These are phyloP conservation scores for Aspergillus fischeri DNA, from an alignment of 2,329 filamentous ascomycete genomes.

Conservation along the genomic window DNA sequence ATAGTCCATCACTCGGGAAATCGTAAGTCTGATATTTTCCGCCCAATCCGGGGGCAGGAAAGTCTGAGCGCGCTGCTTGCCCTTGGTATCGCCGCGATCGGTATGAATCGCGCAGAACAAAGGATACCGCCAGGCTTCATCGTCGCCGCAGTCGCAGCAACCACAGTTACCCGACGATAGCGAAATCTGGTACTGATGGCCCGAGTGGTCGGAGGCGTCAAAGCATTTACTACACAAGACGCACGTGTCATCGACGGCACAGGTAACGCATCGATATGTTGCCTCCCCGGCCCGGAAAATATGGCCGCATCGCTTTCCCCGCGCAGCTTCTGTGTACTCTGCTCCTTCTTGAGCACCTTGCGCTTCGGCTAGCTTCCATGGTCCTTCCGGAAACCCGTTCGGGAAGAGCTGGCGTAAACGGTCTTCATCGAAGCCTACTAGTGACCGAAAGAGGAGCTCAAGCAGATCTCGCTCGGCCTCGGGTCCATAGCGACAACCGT, in stretches of 20 bases:
- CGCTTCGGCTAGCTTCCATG: constrained; percentile 75
- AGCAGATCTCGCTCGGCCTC: constrained; percentile 69
- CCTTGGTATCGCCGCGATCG: constrained; percentile 49
- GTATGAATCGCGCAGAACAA: constrained; percentile 90
- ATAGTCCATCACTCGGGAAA: constrained; percentile 83
- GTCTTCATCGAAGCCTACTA: constrained; percentile 70
- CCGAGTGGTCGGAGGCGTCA: constrained; percentile 89
- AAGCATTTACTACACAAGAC: constrained; percentile 93
- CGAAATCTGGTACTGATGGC: constrained; percentile 84
- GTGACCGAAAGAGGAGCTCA: constrained; percentile 77
- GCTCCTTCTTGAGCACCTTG: constrained; percentile 92
- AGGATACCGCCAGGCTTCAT: constrained; percentile 86
- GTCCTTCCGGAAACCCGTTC: constrained; percentile 59
- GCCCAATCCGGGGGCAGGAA: constrained; percentile 71
- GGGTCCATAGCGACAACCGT: constrained; percentile 71
- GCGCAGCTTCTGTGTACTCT: constrained; percentile 87
- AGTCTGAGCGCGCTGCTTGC: constrained; percentile 55
- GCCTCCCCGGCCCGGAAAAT: constrained; percentile 95
- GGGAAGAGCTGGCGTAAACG: constrained; percentile 81
- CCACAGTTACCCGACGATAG: constrained; percentile 88
- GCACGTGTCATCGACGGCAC: constrained; percentile 90
- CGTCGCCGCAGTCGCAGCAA: constrained; percentile 95
- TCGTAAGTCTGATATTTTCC: constrained; percentile 75
- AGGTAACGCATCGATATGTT: constrained; percentile 91
- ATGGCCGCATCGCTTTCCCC: constrained; percentile 92